phyloP scores from a whole-genome alignment of 2,329 filamentous ascomycete species.

The Curvularia sp. region DNA sequence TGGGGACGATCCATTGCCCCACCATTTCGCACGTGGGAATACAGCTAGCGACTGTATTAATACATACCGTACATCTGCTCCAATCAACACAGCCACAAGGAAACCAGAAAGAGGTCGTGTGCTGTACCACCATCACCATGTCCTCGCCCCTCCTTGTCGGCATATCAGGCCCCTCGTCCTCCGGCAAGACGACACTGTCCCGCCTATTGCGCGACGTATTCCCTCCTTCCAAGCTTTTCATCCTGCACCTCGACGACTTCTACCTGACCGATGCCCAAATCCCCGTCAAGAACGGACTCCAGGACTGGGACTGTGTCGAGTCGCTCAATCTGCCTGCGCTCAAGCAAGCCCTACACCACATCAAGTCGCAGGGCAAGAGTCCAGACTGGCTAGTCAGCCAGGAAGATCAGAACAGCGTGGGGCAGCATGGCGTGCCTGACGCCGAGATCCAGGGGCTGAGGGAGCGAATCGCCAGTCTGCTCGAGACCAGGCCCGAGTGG shows the following conservation, averaged over 20 bases:
- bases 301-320: conserved; percentile 92
- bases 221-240: conserved; percentile 66
- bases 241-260: conserved; percentile 96
- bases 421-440: conserved; percentile 48
- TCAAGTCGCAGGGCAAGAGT: conserved; percentile 71
- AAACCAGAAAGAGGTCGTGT: not conserved
- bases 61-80: not conserved
- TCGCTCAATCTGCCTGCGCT: conserved; percentile 77
- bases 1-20: conserved; percentile 20
- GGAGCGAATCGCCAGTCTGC: conserved; percentile 20
- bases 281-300: conserved; percentile 60
- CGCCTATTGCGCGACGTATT: conserved; percentile 85
- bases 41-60: too few species aligned
- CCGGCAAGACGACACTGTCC: conserved; percentile 93
- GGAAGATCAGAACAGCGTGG: conserved; percentile 65
- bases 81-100: not conserved
- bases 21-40: conserved; percentile 18
- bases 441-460: conserved; percentile 50
- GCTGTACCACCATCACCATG: conserved; percentile 14
- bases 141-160: conserved; percentile 68
- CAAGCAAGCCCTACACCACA: conserved; percentile 70
- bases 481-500: conserved; percentile 28
- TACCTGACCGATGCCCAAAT: conserved; percentile 81
- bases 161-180: conserved; percentile 88
- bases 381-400: conserved; percentile 59